Conservation (phyloP, 805 yeast genomes). For the Candida maris region DNA sequence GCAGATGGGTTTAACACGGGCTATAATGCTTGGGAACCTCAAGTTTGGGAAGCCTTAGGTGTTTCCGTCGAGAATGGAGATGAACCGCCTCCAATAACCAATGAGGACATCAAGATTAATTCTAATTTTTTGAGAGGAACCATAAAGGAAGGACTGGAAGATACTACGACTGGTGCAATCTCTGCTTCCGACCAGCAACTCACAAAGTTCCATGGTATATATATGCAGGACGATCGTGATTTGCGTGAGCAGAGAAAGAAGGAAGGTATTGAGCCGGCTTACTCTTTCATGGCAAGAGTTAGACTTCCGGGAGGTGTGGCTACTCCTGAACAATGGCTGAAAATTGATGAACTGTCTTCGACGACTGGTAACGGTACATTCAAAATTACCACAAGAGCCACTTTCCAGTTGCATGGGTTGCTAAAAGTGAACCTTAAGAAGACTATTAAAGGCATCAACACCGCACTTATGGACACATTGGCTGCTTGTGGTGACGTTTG, state of each 20-base stretch:
- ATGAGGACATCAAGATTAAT: conserved; percentile 89
- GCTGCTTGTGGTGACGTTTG: conserved; percentile 99
- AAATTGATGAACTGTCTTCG: conserved; percentile 77
- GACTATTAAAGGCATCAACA: conserved; percentile 88
- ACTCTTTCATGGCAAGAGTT: conserved; percentile 94
- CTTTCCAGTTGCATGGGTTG: conserved; percentile 93
- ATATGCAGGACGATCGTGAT: conserved; percentile 98
- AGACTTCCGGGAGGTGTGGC: conserved; percentile 93
- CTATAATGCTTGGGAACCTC: conserved; percentile 81
- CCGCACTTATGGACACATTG: conserved; percentile 85
- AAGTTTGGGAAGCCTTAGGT: conserved; percentile 83
- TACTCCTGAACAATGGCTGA: conserved; percentile 84
- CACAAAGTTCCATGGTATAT: conserved; percentile 96
- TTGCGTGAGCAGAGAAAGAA: conserved; percentile 88
- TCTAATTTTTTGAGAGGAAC: conserved; percentile 91
- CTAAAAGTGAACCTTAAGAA: conserved; percentile 87
- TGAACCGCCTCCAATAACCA: conserved; percentile 85
- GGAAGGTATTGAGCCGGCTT: conserved; percentile 92
- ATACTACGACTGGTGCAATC: conserved; percentile 85
- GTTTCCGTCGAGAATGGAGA: conserved; percentile 87
- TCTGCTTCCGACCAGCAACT: conserved; percentile 88
- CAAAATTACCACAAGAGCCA: conserved; percentile 94
- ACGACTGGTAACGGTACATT: conserved; percentile 87
- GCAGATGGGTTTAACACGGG: conserved; percentile 94
- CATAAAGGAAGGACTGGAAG: conserved; percentile 79